Evolutionary conservation across 108 stramenopile genomes (phyloP).

Genomic region (Cylindrotheca closterium): DNA sequence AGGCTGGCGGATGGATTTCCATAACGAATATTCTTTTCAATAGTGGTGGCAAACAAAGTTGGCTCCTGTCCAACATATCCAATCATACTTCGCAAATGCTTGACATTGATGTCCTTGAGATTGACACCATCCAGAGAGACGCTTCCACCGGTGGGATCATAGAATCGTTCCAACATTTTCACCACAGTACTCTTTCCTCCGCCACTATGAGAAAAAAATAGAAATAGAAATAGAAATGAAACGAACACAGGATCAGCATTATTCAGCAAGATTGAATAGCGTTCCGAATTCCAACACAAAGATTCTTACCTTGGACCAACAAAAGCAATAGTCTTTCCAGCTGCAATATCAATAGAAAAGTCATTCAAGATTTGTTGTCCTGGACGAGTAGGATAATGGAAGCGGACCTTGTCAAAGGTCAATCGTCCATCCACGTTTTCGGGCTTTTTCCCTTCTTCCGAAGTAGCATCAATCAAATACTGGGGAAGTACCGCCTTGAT

Average conservation of each 20-base stretch:
- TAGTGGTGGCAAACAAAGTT: slow-evolving; percentile 86
- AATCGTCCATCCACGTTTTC: slow-evolving; percentile 48
- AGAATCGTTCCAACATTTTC: slow-evolving; percentile 88
- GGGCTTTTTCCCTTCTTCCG: slow-evolving; percentile 50
- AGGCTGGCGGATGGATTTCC: slow-evolving; percentile 65
- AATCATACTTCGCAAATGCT: slow-evolving; percentile 48
- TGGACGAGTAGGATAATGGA: slow-evolving; percentile 54
- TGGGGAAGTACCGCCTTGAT: slow-evolving; percentile 31
- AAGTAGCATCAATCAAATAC: slow-evolving; percentile 60
- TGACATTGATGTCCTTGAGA: slow-evolving; percentile 71
- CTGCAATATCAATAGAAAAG: slow-evolving; percentile 4
- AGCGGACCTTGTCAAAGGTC: slow-evolving; percentile 58
- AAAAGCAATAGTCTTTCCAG: slow-evolving; percentile 32
- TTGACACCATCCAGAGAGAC: slow-evolving; percentile 84
- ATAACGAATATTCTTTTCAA: slow-evolving; percentile 89
- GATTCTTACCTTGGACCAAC: slow-evolving; percentile 77
- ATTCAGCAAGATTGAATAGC: background rate
- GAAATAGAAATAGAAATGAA: slow-evolving; percentile 44
- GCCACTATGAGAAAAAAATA: slow-evolving; percentile 94
- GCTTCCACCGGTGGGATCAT: slow-evolving; percentile 81
- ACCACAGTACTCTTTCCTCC: slow-evolving; percentile 88
- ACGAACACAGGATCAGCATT: background rate
- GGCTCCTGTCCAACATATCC: slow-evolving; percentile 95
- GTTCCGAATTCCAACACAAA: background rate
- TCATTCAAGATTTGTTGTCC: background rate